Evolutionary conservation across 345 rosid genomes (phyloP), one percentile per base, ranked within the genome.

Genomic region (Erodium maritimum): DNA sequence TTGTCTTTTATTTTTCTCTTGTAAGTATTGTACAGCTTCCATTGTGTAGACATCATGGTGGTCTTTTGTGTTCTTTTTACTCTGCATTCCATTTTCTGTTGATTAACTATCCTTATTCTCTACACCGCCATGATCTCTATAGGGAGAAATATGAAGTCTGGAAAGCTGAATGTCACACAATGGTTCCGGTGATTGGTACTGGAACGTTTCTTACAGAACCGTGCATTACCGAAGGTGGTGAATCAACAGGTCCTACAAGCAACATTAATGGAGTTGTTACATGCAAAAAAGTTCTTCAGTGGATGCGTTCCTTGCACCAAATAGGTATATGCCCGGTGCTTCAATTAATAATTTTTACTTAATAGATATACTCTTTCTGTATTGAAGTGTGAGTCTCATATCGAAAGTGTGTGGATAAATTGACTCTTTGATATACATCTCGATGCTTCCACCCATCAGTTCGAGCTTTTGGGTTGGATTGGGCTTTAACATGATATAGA

Each of bases 261-360:
- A 57, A 23, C 45, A 71, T 71, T 48, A 68, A 56, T 23, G 70
- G 70, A 65, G 54, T 77, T 58, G 57, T 84, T 75, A 69, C 79
- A 34, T 77, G 83, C 71, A 79, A 82, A 74, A 84, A 75, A 75
- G 85, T 74, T 50, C 75, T 80, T 20, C 82, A 84, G 18, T 91
- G 98, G 98, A 91, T 81, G 88, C 87, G 79, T 58, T 54, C 69
- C 18, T 71, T 86, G 74, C 96, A 79, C 66, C 98, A 88, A 77
- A 88, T 91, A 52, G 96, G 98, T 91, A 82, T 46, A 60, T 65
- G 60, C 16, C 12, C 48, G 52, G 21, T 48, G 50, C 37, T 21
- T 21, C 8, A 37, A 8, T 11, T 59, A 23, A 42, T 20, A 16
- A 20, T 18, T 21, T 58, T 42, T 5, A 12, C 17, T 34, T 20